These are phyloP conservation scores for Talaromyces sp. DNA, from an alignment of 2,329 filamentous ascomycete species.

Conservation along the genomic window DNA sequence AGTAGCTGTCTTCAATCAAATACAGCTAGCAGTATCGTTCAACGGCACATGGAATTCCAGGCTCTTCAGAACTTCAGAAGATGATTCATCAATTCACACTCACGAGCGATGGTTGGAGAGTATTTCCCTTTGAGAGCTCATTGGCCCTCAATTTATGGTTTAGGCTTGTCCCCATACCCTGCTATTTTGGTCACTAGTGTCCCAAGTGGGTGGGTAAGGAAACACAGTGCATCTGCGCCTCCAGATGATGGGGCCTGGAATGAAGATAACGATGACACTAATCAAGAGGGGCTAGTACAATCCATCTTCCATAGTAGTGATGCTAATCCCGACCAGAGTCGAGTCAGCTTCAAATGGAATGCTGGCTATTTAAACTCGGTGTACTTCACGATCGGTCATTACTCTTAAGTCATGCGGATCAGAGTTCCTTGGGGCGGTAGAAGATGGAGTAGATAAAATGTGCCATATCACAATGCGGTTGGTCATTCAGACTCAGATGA, in stretches of 20 bases:
- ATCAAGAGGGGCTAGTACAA: conserved; percentile 3
- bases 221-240: not conserved
- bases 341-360: not conserved
- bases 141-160: not conserved
- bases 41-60: not conserved
- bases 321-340: not conserved
- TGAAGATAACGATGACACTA: not conserved
- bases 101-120: not conserved
- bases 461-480: not conserved
- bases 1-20: not conserved
- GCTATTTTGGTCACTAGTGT: conserved; percentile 2
- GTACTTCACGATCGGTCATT: conserved; percentile 8
- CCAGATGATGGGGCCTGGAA: not conserved
- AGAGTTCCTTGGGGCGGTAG: not conserved
- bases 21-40: not conserved
- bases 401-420: not conserved
- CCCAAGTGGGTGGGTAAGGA: not conserved
- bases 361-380: not conserved
- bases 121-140: not conserved
- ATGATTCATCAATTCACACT: conserved; percentile 3
- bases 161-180: not conserved
- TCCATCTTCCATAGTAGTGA: not conserved
- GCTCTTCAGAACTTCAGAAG: not conserved
- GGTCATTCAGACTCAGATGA: not conserved
- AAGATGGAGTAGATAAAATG: not conserved